A percentile compares a stretch with the other conserved stretches of the same genome.
phyloP scores from a whole-genome alignment of 2,329 filamentous ascomycete species.

The Endoconidiophora polonica region DNA sequence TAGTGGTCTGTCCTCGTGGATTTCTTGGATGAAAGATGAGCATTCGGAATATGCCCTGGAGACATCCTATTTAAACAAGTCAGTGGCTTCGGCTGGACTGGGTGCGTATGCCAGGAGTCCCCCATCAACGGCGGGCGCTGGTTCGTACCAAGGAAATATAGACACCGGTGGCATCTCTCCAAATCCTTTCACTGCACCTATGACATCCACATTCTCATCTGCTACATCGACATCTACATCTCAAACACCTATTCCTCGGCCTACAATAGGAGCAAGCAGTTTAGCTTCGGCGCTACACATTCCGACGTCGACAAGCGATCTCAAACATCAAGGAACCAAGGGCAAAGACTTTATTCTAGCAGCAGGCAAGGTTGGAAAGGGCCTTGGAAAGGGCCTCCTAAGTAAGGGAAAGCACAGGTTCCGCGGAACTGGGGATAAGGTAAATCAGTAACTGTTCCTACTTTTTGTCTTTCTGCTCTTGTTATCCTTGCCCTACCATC shows the following conservation, averaged over 20 bases:
- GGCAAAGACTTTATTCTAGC: slow-evolving; percentile 79
- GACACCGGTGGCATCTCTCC: slow-evolving; percentile 20
- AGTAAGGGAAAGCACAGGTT: slow-evolving; percentile 83
- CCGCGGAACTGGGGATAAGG: slow-evolving; percentile 61
- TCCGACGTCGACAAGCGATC: slow-evolving; percentile 22
- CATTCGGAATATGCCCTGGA: slow-evolving; percentile 32
- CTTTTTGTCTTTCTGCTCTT: slow-evolving; percentile 9
- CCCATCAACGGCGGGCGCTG: no score
- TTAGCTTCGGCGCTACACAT: slow-evolving; percentile 23
- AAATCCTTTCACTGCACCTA: slow-evolving; percentile 17
- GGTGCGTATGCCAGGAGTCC: no score
- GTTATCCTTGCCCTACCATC: slow-evolving; percentile 7
- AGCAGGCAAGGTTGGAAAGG: slow-evolving; percentile 79
- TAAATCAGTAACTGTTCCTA: slow-evolving; percentile 49
- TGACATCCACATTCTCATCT: slow-evolving; percentile 19
- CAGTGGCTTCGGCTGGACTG: no score
- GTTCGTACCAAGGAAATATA: no score
- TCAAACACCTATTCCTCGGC: slow-evolving; percentile 9
- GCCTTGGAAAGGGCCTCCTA: slow-evolving; percentile 44
- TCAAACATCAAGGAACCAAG: slow-evolving; percentile 46
- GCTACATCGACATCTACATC: slow-evolving; percentile 5
- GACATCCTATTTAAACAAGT: slow-evolving; percentile 12
- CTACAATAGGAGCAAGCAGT: slow-evolving; percentile 18
- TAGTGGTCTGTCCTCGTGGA: slow-evolving; percentile 6
- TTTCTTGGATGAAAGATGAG: slow-evolving; percentile 16